Evolutionary conservation across 2,329 filamentous ascomycete species (phyloP).

Genomic region (Juglanconis oblonga): DNA sequence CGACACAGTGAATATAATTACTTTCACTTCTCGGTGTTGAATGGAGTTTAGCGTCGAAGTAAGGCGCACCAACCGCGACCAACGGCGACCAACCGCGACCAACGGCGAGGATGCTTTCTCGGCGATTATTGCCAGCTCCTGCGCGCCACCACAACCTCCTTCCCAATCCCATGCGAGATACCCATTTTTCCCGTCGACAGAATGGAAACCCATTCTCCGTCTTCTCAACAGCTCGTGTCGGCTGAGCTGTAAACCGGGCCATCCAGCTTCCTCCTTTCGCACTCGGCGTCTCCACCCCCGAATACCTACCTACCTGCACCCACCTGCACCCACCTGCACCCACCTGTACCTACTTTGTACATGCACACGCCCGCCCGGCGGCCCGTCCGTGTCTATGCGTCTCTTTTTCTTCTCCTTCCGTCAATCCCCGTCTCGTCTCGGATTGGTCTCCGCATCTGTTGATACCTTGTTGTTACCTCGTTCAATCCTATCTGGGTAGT

Average conservation of each 20-base stretch:
- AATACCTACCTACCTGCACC: neutral
- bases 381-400: neutral
- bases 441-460: conserved; percentile 13
- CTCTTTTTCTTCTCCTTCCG: neutral
- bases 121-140: too few relatives aligned
- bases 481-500: conserved; percentile 11
- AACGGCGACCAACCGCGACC: too few relatives aligned
- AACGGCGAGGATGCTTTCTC: too few relatives aligned
- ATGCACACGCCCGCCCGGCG: neutral
- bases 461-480: conserved; percentile 12
- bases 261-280: neutral
- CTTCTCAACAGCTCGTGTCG: too few relatives aligned
- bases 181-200: neutral
- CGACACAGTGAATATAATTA: too few relatives aligned
- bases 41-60: too few relatives aligned
- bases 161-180: neutral
- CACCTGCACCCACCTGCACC: neutral
- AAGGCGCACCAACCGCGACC: too few relatives aligned
- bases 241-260: neutral
- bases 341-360: neutral
- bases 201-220: neutral
- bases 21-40: too few relatives aligned
- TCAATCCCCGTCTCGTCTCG: neutral
- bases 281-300: neutral
- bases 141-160: neutral